Evolutionary conservation across 2,329 filamentous ascomycete genomes (phyloP), one percentile per base, ranked within the genome.

Genomic region (Phialocephala sp.): DNA sequence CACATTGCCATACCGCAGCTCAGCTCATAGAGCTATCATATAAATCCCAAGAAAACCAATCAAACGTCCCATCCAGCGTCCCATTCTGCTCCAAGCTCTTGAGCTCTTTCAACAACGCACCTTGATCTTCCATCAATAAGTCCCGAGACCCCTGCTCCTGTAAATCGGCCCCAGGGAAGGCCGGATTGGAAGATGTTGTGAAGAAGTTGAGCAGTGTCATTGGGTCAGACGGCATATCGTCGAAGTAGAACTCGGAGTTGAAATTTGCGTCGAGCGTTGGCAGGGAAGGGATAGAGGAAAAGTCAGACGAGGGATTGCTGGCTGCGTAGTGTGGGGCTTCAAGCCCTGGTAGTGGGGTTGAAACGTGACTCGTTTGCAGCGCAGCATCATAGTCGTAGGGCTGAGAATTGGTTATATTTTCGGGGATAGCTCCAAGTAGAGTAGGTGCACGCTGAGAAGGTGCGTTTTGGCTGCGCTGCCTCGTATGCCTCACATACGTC

Each of bases 41-140:
- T 12, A 27, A 37, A 59, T 67, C 65, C 65, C 65, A 67, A 15
- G 62, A 61, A 59, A 67, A 50, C 65, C 65, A 67, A 59, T 67
- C 65, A 27, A 67, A 67, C 15, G 55, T 65, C 2, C 61, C 57
- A 56, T 66, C 61, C 32, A 63, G 22, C 11, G 15, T 37, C 32
- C 35, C 45, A 55, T 43, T 56, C 24, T 66, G 61, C 54, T 55
- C 54, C 18, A 63, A 58, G 22, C 37, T 60, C 50, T 32, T 43
- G 22, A 55, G 52, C 32, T 59, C 58, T 32, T 37, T 52, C 37
- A 57, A 58, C 47, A 64, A 61, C n/a, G 24, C 39, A 18, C 18
- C 27, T 18, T 54, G n/a, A 43, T 43, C 36, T 39, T 39, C 36
- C 50, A 50, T 24, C 9, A 18, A 14, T 14, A 15, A 18, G 12